These are phyloP conservation scores for Colletotrichum chrysophilum DNA, from an alignment of 2,329 filamentous ascomycete species.

Conservation along the genomic window DNA sequence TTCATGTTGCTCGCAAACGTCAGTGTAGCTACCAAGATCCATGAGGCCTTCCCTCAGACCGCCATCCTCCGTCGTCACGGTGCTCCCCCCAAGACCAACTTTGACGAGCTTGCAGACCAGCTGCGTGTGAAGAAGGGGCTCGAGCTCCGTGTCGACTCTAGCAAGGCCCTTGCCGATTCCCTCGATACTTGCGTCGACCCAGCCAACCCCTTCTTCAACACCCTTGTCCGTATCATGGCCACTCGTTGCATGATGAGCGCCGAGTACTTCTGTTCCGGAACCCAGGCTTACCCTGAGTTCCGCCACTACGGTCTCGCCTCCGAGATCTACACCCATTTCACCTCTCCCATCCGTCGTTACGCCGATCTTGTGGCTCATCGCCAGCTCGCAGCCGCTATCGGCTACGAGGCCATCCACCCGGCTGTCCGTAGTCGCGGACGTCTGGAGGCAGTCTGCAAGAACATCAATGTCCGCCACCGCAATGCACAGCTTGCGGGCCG, in stretches of 20 bases:
- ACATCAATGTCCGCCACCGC: constrained; percentile 96
- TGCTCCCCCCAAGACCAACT: constrained; percentile 92
- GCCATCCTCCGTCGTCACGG: constrained; percentile 92
- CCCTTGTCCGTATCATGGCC: constrained; percentile 93
- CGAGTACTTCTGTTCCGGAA: constrained; percentile 96
- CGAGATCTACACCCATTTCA: constrained; percentile 99
- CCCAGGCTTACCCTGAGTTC: constrained; percentile 92
- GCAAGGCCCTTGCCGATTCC: constrained; percentile 90
- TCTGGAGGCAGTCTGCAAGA: constrained; percentile 93
- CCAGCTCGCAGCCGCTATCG: constrained; percentile 93
- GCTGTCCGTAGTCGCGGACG: constrained; percentile 81
- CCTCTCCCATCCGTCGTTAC: constrained; percentile 94
- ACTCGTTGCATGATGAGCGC: constrained; percentile 99
- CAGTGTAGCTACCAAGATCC: constrained; percentile 88
- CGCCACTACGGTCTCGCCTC: constrained; percentile 95
- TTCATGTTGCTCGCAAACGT: constrained; percentile 99
- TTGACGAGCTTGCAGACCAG: constrained; percentile 91
- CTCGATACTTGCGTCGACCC: constrained; percentile 84
- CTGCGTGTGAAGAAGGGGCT: constrained; percentile 85
- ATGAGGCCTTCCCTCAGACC: constrained; percentile 91
- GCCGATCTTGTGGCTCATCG: constrained; percentile 95
- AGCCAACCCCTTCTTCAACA: constrained; percentile 95
- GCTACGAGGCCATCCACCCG: constrained; percentile 85
- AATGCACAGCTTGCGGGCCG: constrained; percentile 96
- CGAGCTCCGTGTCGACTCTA: constrained; percentile 83